Conservation (phyloP, 176 grass and related monocot genomes). For the Ensete ventricosum region DNA sequence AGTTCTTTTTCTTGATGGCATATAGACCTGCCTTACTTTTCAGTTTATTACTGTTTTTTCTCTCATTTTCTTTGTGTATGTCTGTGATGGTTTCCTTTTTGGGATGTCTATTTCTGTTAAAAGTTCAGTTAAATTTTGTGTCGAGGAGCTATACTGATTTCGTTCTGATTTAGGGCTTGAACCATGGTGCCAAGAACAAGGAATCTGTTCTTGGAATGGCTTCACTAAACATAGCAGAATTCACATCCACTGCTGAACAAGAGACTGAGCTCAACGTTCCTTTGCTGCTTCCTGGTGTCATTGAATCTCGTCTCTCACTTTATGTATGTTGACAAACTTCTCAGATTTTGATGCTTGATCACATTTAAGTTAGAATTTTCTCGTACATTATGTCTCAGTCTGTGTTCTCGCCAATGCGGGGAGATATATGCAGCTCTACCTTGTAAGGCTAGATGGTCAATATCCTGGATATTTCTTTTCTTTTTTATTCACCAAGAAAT, state of each 20-base stretch:
- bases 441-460: too few species aligned
- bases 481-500: too few species aligned
- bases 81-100: background rate
- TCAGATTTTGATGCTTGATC: background rate
- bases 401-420: too few species aligned
- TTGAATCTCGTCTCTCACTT: constrained; percentile 47
- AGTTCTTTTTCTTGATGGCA: background rate
- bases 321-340: constrained; percentile 48
- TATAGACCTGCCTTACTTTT: background rate
- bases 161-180: constrained; percentile 29
- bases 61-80: background rate
- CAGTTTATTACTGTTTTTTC: background rate
- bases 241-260: constrained; percentile 44
- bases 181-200: constrained; percentile 64
- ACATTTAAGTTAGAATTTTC: background rate
- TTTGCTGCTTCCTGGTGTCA: constrained; percentile 31
- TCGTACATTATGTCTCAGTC: too few species aligned
- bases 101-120: background rate
- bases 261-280: constrained; percentile 63
- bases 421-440: too few species aligned
- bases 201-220: constrained; percentile 54
- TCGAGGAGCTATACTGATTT: constrained; percentile 12
- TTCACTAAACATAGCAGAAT: constrained; percentile 66
- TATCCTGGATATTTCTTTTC: too few species aligned
- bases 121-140: background rate